Conservation (phyloP, 192 early-diverging fungal species). For the Powellomyces hirtus region DNA sequence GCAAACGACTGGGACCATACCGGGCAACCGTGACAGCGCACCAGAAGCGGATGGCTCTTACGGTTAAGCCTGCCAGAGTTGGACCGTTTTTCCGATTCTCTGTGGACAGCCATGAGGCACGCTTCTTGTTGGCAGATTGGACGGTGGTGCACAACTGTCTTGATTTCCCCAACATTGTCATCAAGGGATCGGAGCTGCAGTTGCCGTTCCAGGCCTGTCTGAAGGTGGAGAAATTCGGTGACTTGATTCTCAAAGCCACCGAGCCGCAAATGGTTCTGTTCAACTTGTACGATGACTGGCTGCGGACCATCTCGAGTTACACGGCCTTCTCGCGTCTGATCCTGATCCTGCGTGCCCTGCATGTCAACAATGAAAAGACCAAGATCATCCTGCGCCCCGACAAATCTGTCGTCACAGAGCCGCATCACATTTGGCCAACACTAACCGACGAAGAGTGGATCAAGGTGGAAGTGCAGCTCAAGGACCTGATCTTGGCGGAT, state of each 20-base stretch:
- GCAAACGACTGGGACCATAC: no score
- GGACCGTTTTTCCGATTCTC: not conserved
- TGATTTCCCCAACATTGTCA: slow-evolving; percentile 99
- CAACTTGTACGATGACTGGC: slow-evolving; percentile 93
- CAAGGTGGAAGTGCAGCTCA: slow-evolving; percentile 88
- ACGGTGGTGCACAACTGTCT: slow-evolving; percentile 38
- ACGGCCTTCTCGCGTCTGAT: slow-evolving; percentile 98
- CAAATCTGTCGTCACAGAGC: slow-evolving; percentile 86
- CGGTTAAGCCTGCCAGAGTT: no score
- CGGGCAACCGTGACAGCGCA: no score
- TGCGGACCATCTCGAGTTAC: slow-evolving; percentile 90
- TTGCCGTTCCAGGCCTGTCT: slow-evolving; percentile 97
- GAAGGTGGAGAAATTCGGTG: slow-evolving; percentile 98
- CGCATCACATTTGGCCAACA: slow-evolving; percentile 98
- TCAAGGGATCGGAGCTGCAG: slow-evolving; percentile 96
- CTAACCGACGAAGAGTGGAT: slow-evolving; percentile 97
- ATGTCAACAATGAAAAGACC: slow-evolving; percentile 97
- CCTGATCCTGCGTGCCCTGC: slow-evolving; percentile 92
- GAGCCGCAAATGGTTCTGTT: slow-evolving; percentile 92
- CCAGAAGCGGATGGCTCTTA: no score
- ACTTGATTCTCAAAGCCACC: slow-evolving; percentile 95
- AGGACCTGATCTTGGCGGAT: slow-evolving; percentile 96
- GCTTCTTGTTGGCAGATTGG: not conserved
- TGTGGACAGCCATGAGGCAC: not conserved
- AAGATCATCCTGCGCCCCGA: slow-evolving; percentile 96